These are phyloP conservation scores for Claviceps monticola DNA, from an alignment of 2,329 filamentous ascomycete genomes.

Conservation along the genomic window DNA sequence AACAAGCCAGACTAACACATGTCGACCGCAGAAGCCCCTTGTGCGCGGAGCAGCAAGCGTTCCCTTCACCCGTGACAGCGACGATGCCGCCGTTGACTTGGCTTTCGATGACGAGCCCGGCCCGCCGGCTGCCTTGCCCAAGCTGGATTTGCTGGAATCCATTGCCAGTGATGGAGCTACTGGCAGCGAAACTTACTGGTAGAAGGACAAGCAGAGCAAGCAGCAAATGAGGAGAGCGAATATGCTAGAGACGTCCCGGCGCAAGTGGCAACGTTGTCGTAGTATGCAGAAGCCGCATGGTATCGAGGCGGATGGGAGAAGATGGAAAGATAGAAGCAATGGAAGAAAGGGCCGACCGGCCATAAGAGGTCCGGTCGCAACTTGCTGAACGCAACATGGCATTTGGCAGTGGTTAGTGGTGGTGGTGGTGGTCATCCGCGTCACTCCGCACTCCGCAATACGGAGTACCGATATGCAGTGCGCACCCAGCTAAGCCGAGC, in stretches of 20 bases:
- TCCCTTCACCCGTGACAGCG: not conserved
- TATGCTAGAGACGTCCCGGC: not conserved
- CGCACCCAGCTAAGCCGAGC: too few species aligned
- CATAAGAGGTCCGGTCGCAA: not conserved
- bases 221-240: not conserved
- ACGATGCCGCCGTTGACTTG: not conserved
- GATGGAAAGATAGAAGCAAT: not conserved
- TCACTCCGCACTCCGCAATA: too few species aligned
- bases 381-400: not conserved
- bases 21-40: slow-evolving; percentile 2
- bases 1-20: slow-evolving; percentile 6
- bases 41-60: not conserved
- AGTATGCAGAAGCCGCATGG: not conserved
- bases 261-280: not conserved
- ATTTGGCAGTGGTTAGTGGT: not conserved
- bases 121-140: not conserved
- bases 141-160: slow-evolving; percentile 2
- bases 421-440: not conserved
- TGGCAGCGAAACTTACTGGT: not conserved
- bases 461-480: too few species aligned
- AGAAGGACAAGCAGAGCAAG: not conserved
- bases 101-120: slow-evolving; percentile 1
- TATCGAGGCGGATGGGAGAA: not conserved
- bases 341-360: not conserved
- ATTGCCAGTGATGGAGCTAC: not conserved